Percentiles rank a stretch among this genome's conserved stretches.
phyloP scores from a whole-genome alignment of 345 rosid genomes.

The Mallotus nudiflorus region DNA sequence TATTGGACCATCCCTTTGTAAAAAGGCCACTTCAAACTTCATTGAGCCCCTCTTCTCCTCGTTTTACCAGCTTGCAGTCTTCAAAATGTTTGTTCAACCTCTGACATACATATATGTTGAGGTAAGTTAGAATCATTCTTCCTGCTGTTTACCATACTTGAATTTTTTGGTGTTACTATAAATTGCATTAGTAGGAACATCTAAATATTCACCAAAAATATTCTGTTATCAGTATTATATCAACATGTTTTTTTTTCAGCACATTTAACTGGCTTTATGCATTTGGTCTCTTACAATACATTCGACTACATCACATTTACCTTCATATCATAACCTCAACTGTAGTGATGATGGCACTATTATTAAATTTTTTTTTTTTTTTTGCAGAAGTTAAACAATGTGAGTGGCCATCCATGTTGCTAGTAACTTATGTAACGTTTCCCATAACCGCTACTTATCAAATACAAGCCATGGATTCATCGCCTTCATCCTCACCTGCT shows the following conservation, averaged over 20 bases:
- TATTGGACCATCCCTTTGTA: conserved; percentile 28
- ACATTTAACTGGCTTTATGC: no score
- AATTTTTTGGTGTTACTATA: background rate
- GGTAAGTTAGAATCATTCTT: background rate
- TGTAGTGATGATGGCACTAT: no score
- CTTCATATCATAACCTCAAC: background rate
- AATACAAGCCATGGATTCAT: background rate
- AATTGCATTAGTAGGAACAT: no score
- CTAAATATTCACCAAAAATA: no score
- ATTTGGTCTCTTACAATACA: no score
- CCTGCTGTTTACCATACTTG: background rate
- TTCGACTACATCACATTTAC: background rate
- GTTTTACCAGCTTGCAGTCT: background rate
- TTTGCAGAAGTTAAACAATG: background rate
- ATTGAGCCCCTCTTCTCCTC: conserved; percentile 11
- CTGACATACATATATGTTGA: background rate
- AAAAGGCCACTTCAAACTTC: conserved; percentile 1
- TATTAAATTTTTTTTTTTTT: background rate
- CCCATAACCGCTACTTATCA: background rate
- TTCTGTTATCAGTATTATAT: no score
- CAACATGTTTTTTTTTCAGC: no score
- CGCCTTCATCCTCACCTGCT: background rate
- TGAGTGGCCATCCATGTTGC: background rate
- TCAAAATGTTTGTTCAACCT: background rate
- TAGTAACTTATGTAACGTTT: background rate